Percentiles rank a stretch among this genome's conserved stretches.
phyloP scores from a whole-genome alignment of 176 grass and related monocot species.

The Oryza brachyantha region DNA sequence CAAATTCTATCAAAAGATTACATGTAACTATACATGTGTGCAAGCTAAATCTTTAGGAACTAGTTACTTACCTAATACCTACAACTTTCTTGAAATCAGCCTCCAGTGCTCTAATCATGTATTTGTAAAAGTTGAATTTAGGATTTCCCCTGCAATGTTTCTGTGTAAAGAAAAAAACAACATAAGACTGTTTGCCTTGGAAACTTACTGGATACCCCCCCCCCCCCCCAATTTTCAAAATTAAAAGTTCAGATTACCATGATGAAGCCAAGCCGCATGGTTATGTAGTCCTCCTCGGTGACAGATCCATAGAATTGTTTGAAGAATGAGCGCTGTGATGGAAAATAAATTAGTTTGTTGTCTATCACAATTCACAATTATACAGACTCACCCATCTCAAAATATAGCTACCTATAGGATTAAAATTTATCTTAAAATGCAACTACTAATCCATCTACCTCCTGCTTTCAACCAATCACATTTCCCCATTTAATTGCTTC shows the following conservation, averaged over 20 bases:
- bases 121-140: slow-evolving; percentile 82
- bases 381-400: no score
- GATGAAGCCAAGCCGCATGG: slow-evolving; percentile 81
- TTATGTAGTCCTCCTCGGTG: slow-evolving; percentile 60
- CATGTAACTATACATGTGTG: background rate
- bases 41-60: background rate
- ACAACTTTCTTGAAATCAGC: slow-evolving; percentile 85
- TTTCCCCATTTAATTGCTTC: no score
- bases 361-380: background rate
- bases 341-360: background rate
- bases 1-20: background rate
- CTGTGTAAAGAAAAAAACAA: slow-evolving; percentile 23
- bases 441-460: no score
- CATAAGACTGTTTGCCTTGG: background rate
- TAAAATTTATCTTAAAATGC: no score
- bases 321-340: slow-evolving; percentile 65
- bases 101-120: slow-evolving; percentile 87
- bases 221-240: background rate
- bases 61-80: slow-evolving; percentile 64
- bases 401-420: no score
- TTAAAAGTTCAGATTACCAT: slow-evolving; percentile 35
- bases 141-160: slow-evolving; percentile 61
- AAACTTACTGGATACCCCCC: background rate
- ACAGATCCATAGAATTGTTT: slow-evolving; percentile 86
- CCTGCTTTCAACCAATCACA: no score